These are phyloP conservation scores for Panellus pusillus DNA, from an alignment of 768 basidiomycete genomes.

Conservation along the genomic window DNA sequence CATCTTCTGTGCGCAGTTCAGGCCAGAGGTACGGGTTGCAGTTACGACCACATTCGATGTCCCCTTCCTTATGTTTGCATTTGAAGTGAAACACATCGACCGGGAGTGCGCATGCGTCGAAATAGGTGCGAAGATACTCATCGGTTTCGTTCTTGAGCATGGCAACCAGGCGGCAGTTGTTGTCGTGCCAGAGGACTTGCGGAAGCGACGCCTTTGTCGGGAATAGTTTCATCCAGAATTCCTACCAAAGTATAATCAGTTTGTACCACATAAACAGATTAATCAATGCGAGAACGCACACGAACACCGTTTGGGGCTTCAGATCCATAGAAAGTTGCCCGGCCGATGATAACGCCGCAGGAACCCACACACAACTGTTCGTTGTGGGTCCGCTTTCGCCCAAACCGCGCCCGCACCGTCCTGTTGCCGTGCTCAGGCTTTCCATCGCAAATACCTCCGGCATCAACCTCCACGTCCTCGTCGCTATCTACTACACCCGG, in stretches of 20 bases:
- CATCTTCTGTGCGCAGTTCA: constrained; percentile 31
- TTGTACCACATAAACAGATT: too few species aligned
- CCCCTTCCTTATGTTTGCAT: constrained; percentile 31
- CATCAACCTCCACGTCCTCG: constrained; percentile 21
- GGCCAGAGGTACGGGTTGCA: constrained; percentile 37
- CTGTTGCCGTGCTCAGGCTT: constrained; percentile 27
- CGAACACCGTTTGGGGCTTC: constrained; percentile 31
- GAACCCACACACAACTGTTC: constrained; percentile 32
- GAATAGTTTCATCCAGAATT: constrained; percentile 26
- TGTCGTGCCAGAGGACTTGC: constrained; percentile 31
- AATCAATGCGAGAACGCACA: too few species aligned
- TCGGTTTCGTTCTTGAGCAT: constrained; percentile 23
- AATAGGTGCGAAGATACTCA: constrained; percentile 13
- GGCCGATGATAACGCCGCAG: constrained; percentile 33
- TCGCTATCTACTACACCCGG: constrained; percentile 10
- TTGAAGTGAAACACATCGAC: constrained; percentile 40
- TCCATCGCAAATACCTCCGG: constrained; percentile 21
- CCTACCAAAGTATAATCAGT: too few species aligned
- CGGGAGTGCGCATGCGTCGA: constrained; percentile 25
- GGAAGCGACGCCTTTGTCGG: constrained; percentile 26
- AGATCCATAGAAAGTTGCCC: constrained; percentile 34
- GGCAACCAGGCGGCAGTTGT: constrained; percentile 23
- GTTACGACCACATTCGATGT: constrained; percentile 25
- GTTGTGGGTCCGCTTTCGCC: constrained; percentile 33
- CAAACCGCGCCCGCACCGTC: constrained; percentile 28